Percentiles rank a stretch among this genome's conserved stretches.
These are phyloP conservation scores for Stemphylium vesicarium DNA, from an alignment of 2,329 filamentous ascomycete genomes.

Conservation along the genomic window DNA sequence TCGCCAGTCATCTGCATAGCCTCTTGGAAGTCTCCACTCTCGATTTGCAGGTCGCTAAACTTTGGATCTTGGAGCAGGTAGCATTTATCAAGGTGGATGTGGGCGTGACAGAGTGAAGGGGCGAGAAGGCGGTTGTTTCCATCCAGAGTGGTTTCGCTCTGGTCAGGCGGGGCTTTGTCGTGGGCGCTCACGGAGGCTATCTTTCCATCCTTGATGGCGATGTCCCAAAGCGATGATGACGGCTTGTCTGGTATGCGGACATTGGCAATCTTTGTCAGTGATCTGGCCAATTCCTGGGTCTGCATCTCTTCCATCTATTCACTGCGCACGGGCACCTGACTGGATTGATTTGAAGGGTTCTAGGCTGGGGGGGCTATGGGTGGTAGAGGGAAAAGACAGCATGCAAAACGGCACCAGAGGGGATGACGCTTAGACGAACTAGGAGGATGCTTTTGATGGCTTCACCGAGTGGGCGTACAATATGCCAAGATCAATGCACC, in stretches of 20 bases:
- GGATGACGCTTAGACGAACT: slow-evolving; percentile 22
- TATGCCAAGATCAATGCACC: slow-evolving; percentile 17
- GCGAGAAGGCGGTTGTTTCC: slow-evolving; percentile 52
- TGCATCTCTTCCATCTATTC: slow-evolving; percentile 7
- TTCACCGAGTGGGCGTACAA: slow-evolving; percentile 14
- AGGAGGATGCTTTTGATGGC: slow-evolving; percentile 4
- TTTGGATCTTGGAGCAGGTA: slow-evolving; percentile 65
- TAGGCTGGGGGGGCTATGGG: not conserved
- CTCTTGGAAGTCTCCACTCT: slow-evolving; percentile 68
- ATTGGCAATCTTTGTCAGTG: slow-evolving; percentile 38
- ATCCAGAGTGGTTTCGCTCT: slow-evolving; percentile 48
- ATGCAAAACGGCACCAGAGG: slow-evolving; percentile 5
- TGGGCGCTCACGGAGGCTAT: slow-evolving; percentile 46
- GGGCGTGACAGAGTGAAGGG: slow-evolving; percentile 71
- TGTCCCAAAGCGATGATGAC: slow-evolving; percentile 45
- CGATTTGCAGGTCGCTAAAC: slow-evolving; percentile 66
- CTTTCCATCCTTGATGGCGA: slow-evolving; percentile 42
- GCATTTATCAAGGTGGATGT: slow-evolving; percentile 74
- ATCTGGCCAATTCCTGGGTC: slow-evolving; percentile 11
- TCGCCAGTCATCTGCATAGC: slow-evolving; percentile 64
- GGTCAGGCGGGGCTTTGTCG: slow-evolving; percentile 3
- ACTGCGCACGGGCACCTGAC: not conserved
- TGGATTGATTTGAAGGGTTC: not conserved
- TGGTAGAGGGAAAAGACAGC: slow-evolving; percentile 36
- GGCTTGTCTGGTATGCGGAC: slow-evolving; percentile 45